Percentiles rank a stretch among this genome's conserved stretches.
phyloP scores from a whole-genome alignment of 2,329 filamentous ascomycete species.

The Talaromyces sp. region DNA sequence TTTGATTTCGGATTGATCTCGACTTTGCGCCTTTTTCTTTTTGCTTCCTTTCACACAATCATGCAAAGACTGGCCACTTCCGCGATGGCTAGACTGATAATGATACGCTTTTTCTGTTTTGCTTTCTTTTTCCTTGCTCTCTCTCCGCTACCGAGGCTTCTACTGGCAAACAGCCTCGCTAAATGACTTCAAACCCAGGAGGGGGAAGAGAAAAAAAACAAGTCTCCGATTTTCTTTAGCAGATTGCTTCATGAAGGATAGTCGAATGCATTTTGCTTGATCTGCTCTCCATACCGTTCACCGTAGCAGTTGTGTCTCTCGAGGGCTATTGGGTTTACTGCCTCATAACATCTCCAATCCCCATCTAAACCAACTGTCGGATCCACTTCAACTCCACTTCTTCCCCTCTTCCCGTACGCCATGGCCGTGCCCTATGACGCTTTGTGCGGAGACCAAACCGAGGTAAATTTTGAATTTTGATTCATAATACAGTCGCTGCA shows the following conservation, averaged over 20 bases:
- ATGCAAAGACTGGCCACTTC: slow-evolving; percentile 14
- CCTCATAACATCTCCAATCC: not conserved
- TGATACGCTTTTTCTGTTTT: slow-evolving; percentile 15
- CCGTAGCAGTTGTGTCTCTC: not conserved
- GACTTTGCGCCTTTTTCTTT: not conserved
- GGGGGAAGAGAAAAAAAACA: slow-evolving; percentile 14
- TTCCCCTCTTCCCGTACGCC: not conserved
- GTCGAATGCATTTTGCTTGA: slow-evolving; percentile 1
- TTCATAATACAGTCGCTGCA: no score
- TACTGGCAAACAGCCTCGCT: not conserved
- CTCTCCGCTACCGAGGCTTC: not conserved
- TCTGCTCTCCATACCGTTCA: not conserved
- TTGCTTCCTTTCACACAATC: not conserved
- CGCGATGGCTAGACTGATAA: slow-evolving; percentile 20
- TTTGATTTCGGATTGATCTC: slow-evolving; percentile 12
- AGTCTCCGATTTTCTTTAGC: not conserved
- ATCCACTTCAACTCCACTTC: not conserved
- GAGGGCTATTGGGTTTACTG: no score
- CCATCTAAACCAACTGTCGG: no score
- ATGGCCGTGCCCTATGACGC: not conserved
- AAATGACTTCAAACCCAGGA: slow-evolving; percentile 3
- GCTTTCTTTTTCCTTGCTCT: slow-evolving; percentile 9
- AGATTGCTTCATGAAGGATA: slow-evolving; percentile 1
- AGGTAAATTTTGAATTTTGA: no score
- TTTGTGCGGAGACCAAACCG: no score